phyloP scores from a whole-genome alignment of 345 rosid species.

The Eucalyptus polyanthemos region DNA sequence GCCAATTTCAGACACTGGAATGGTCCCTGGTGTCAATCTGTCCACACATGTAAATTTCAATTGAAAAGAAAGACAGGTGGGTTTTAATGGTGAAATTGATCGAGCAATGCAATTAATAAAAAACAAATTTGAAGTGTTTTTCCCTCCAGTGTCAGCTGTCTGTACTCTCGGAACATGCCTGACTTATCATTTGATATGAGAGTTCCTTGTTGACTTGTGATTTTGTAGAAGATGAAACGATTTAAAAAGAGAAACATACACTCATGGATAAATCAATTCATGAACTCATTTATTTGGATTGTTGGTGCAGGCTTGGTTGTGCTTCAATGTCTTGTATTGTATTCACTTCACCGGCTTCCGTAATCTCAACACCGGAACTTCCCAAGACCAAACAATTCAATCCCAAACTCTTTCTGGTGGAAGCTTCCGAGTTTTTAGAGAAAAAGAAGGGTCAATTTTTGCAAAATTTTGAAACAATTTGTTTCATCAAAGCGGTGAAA shows the following conservation, averaged over 20 bases:
- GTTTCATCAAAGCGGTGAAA: no score
- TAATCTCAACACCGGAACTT: not conserved
- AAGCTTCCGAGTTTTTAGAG: fast-evolving
- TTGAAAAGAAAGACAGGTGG: not conserved
- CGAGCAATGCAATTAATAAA: not conserved
- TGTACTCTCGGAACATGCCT: not conserved
- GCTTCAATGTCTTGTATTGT: not conserved
- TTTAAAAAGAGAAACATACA: not conserved
- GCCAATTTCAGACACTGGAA: fast-evolving
- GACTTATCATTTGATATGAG: not conserved
- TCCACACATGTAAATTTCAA: not conserved
- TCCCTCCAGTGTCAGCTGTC: not conserved
- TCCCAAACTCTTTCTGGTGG: fast-evolving
- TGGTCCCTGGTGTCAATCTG: no score
- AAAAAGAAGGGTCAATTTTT: fast-evolving
- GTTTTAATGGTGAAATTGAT: not conserved
- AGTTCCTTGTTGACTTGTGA: not conserved
- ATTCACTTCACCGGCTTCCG: not conserved
- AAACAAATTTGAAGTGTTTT: not conserved
- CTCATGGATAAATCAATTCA: not conserved
- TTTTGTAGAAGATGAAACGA: not conserved
- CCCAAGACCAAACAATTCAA: not conserved
- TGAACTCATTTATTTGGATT: not conserved
- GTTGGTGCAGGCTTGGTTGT: not conserved
- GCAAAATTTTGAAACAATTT: no score